Evolutionary conservation across 2,329 filamentous ascomycete genomes (phyloP).

Genomic region (Colletotrichum spinosum): DNA sequence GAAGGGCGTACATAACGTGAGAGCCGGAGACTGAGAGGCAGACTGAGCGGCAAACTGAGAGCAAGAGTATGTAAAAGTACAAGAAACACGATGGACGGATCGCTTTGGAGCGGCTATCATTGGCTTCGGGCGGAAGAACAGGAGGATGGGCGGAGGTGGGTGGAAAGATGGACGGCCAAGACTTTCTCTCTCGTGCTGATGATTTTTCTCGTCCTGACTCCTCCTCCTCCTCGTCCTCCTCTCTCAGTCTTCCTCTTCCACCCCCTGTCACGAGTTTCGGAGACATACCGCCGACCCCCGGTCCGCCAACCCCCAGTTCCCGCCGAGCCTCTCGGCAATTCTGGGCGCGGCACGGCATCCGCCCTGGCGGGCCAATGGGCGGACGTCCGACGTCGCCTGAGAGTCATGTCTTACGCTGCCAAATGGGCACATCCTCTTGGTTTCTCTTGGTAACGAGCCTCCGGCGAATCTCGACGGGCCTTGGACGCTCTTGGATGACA

Average conservation of each 20-base stretch:
- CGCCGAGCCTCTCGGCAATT: conserved; percentile 37
- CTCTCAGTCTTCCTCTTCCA: background rate
- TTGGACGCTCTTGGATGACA: conserved; percentile 27
- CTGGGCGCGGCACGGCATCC: conserved; percentile 36
- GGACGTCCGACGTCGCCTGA: conserved; percentile 24
- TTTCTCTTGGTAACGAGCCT: conserved; percentile 6
- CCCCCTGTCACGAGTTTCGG: conserved; percentile 21
- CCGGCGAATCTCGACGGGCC: conserved; percentile 7
- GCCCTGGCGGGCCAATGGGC: conserved; percentile 29
- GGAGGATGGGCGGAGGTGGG: conserved; percentile 11
- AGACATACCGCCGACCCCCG: conserved; percentile 23
- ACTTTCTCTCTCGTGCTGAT: conserved; percentile 1
- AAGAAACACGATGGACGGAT: background rate
- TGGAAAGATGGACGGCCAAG: conserved; percentile 30
- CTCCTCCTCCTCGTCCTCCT: conserved; percentile 1
- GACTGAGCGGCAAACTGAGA: background rate
- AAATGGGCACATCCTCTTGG: conserved; percentile 8
- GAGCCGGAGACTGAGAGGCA: background rate
- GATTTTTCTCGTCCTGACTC: background rate
- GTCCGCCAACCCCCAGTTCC: conserved; percentile 7
- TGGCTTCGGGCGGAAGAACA: conserved; percentile 11
- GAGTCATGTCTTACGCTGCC: conserved; percentile 31
- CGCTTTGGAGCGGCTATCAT: conserved; percentile 21
- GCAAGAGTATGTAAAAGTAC: background rate
- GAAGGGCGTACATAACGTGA: background rate